phyloP scores from a whole-genome alignment of 345 rosid genomes.

The Gossypium turneri region DNA sequence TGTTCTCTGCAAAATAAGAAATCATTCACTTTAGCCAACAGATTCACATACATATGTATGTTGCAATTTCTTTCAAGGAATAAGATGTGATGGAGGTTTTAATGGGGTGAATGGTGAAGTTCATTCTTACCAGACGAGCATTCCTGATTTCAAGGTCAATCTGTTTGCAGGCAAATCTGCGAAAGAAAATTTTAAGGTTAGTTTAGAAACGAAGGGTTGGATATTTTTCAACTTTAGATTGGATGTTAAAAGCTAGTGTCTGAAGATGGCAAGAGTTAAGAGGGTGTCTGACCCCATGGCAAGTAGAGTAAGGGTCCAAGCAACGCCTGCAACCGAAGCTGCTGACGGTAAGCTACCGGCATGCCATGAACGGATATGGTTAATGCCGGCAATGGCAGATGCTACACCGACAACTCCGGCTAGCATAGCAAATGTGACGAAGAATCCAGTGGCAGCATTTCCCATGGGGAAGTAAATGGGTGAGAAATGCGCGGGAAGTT shows the following conservation, averaged over 20 bases:
- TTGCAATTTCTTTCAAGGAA: too few species aligned
- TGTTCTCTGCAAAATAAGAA: conserved; percentile 60
- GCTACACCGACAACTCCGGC: conserved; percentile 92
- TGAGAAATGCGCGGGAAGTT: conserved; percentile 88
- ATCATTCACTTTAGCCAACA: too few species aligned
- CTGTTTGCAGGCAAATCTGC: conserved; percentile 89
- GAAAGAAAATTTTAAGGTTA: conserved; percentile 11
- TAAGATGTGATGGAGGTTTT: not conserved
- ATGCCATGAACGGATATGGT: conserved; percentile 66
- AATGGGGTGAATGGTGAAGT: not conserved
- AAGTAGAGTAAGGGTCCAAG: conserved; percentile 84
- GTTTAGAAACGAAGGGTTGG: not conserved
- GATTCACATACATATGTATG: too few species aligned
- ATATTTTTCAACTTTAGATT: not conserved
- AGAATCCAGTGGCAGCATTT: conserved; percentile 93
- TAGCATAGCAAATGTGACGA: conserved; percentile 65
- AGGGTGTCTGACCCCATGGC: conserved; percentile 63
- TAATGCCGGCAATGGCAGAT: conserved; percentile 59
- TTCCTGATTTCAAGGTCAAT: conserved; percentile 68
- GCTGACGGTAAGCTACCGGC: conserved; percentile 65
- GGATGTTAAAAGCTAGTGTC: not conserved
- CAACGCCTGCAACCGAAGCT: conserved; percentile 61
- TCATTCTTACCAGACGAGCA: conserved; percentile 61
- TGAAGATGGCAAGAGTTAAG: not conserved
- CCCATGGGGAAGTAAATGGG: conserved; percentile 94